Conservation (phyloP, 164 flowering plant species). For the Chimonanthus salicifolius region DNA sequence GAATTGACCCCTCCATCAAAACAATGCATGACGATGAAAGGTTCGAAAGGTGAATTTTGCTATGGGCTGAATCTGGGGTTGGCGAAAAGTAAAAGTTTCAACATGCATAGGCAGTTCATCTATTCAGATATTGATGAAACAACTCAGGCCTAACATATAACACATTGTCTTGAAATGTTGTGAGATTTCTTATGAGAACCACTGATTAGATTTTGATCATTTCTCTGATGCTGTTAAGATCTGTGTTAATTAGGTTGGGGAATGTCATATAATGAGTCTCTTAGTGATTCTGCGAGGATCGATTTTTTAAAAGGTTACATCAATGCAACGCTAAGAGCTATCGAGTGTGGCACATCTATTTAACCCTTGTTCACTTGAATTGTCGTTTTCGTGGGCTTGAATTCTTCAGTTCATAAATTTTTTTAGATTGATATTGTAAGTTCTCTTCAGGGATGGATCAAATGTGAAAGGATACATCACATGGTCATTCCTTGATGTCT, state of each 20-base stretch:
- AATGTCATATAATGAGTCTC: slow-evolving; percentile 16
- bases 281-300: slow-evolving; percentile 24
- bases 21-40: too few species aligned
- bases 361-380: not conserved
- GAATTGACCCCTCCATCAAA: too few species aligned
- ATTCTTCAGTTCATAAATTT: not conserved
- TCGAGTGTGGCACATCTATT: slow-evolving; percentile 23
- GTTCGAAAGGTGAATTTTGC: too few species aligned
- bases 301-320: slow-evolving; percentile 15
- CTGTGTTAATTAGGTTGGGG: slow-evolving; percentile 19
- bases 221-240: slow-evolving; percentile 7
- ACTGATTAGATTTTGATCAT: not conserved
- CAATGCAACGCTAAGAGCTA: slow-evolving; percentile 18
- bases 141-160: too few species aligned
- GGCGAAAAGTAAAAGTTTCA: too few species aligned
- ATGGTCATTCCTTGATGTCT: slow-evolving; percentile 52
- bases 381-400: not conserved
- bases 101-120: too few species aligned
- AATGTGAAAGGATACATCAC: slow-evolving; percentile 38
- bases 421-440: not conserved
- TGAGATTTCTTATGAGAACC: too few species aligned
- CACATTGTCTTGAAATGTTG: too few species aligned
- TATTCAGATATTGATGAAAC: too few species aligned
- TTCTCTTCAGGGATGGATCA: slow-evolving; percentile 36
- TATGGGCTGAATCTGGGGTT: too few species aligned